These are phyloP conservation scores for Rhodotorula sp. DNA, from an alignment of 1,284 basidiomycete genomes.

Conservation along the genomic window DNA sequence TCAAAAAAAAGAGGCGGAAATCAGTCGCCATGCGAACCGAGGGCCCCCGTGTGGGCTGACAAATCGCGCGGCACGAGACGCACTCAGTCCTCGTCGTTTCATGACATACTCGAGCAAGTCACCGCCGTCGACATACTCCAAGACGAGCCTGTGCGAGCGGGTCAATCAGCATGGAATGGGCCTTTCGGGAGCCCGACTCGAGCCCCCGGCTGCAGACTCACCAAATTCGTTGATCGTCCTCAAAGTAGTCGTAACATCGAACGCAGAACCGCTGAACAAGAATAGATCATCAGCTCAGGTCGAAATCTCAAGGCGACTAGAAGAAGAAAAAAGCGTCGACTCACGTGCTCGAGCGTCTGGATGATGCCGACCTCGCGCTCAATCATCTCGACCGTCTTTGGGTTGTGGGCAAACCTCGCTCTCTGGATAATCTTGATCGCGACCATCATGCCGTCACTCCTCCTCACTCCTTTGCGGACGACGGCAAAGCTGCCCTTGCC, in stretches of 20 bases:
- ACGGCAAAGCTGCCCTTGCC: constrained; percentile 78
- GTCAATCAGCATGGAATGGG: neutral
- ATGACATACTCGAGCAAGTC: constrained; percentile 63
- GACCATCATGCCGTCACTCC: constrained; percentile 61
- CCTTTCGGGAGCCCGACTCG: neutral
- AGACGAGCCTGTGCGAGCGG: constrained; percentile 61
- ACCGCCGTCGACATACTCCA: constrained; percentile 79
- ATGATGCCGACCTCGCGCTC: constrained; percentile 78
- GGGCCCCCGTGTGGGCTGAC: no score
- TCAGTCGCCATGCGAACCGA: no score
- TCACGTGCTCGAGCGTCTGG: constrained; percentile 65
- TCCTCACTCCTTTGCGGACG: constrained; percentile 68
- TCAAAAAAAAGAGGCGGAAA: no score
- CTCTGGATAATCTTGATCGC: constrained; percentile 70
- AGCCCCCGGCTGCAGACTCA: constrained; percentile 45
- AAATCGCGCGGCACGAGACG: constrained; percentile 33
- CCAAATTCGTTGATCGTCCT: constrained; percentile 65
- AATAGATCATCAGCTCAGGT: neutral
- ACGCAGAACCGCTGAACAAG: constrained; percentile 67
- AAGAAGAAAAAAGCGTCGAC: constrained; percentile 26
- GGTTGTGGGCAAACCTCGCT: constrained; percentile 51
- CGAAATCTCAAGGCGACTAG: neutral
- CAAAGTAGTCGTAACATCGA: constrained; percentile 72
- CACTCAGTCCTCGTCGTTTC: constrained; percentile 34
- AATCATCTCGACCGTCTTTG: constrained; percentile 57